Conservation (phyloP, 2,329 filamentous ascomycete species). For the Chaetomium globosum region DNA sequence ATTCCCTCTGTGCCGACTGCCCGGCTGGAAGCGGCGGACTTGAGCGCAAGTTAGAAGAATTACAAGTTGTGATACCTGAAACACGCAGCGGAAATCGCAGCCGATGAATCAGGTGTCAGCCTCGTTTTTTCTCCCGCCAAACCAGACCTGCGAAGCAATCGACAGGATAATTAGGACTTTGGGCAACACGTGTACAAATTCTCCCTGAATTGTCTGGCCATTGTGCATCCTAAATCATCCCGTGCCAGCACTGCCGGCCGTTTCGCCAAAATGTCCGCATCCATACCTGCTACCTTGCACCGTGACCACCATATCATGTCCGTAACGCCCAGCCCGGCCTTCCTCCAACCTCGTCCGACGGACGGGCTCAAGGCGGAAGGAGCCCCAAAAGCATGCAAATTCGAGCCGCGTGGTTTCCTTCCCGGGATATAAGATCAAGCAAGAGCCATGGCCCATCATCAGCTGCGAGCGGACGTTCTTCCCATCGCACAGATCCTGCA, state of each 20-base stretch:
- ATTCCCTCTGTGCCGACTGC: background rate
- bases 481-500: background rate
- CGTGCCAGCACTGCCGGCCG: background rate
- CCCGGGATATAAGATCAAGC: conserved; percentile 1
- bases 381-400: background rate
- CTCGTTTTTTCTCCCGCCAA: background rate
- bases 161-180: background rate
- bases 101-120: background rate
- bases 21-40: background rate
- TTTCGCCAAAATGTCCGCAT: background rate
- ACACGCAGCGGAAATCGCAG: background rate
- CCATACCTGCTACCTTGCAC: background rate
- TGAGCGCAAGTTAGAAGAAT: background rate
- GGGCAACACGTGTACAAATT: background rate
- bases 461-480: background rate
- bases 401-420: background rate
- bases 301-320: conserved; percentile 28
- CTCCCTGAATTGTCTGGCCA: background rate
- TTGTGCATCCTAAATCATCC: background rate
- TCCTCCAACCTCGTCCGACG: conserved; percentile 39
- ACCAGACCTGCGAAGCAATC: background rate
- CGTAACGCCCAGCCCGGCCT: conserved; percentile 35
- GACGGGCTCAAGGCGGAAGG: conserved; percentile 11
- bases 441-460: background rate
- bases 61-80: background rate